These are phyloP conservation scores for Rhodosporidiobolus odoratus DNA, from an alignment of 768 basidiomycete genomes.

Conservation along the genomic window DNA sequence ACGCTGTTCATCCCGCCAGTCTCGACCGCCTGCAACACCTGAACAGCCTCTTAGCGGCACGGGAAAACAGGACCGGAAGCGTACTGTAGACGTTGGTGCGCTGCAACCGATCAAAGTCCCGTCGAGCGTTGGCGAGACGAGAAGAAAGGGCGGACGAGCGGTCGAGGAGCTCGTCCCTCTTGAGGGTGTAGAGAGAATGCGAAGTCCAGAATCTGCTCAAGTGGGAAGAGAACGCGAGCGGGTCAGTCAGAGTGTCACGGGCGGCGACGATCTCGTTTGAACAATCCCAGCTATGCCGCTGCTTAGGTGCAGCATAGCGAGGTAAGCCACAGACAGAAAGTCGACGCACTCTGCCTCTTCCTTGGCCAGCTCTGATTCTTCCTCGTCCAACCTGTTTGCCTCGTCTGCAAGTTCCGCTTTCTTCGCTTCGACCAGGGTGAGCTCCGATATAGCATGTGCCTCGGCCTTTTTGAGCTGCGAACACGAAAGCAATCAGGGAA, in stretches of 20 bases:
- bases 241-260: not conserved
- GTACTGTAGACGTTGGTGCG: conserved; percentile 83
- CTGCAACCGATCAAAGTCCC: conserved; percentile 59
- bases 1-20: not conserved
- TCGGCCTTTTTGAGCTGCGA: conserved; percentile 35
- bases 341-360: conserved; percentile 74
- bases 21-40: not conserved
- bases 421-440: conserved; percentile 70
- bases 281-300: not conserved
- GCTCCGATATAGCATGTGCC: conserved; percentile 56
- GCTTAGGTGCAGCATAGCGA: not conserved
- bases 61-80: not conserved
- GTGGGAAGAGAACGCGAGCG: not conserved
- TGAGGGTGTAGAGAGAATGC: conserved; percentile 67
- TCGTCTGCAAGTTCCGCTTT: conserved; percentile 70
- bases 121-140: conserved; percentile 64
- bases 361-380: conserved; percentile 69
- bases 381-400: conserved; percentile 62
- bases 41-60: too few species aligned
- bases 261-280: too few species aligned
- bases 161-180: conserved; percentile 61
- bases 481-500: not conserved
- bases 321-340: conserved; percentile 1
- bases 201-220: conserved; percentile 69
- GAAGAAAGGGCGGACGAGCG: conserved; percentile 68